phyloP scores from a whole-genome alignment of 2,329 filamentous ascomycete genomes.

The Claviceps capensis region DNA sequence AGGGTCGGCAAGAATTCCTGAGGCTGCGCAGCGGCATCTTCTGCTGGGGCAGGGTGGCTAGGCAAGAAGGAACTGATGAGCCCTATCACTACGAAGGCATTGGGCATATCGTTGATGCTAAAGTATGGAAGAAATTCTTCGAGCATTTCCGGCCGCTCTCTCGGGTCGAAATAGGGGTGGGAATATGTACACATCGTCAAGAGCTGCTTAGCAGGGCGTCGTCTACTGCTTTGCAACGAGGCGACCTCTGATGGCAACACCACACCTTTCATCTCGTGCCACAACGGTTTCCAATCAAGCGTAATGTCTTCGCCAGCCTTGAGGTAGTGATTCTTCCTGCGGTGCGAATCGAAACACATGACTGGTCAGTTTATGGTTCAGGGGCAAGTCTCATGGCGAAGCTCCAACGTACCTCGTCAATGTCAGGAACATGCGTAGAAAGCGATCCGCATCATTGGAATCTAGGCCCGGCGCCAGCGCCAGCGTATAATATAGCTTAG shows the following conservation, averaged over 20 bases:
- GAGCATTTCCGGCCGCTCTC: conserved; percentile 68
- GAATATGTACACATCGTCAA: conserved; percentile 84
- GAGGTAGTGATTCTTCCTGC: conserved; percentile 86
- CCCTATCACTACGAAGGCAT: conserved; percentile 85
- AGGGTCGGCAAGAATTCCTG: conserved; percentile 83
- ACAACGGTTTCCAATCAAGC: conserved; percentile 87
- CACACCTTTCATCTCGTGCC: conserved; percentile 82
- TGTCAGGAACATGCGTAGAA: conserved; percentile 91
- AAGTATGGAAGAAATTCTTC: conserved; percentile 77
- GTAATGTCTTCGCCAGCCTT: conserved; percentile 79
- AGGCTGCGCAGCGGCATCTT: conserved; percentile 64
- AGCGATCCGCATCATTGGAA: conserved; percentile 67
- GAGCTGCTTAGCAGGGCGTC: conserved; percentile 48
- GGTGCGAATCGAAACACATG: background rate
- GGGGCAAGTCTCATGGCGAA: background rate
- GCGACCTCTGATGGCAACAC: conserved; percentile 78
- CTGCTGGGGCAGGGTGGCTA: conserved; percentile 61
- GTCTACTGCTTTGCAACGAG: conserved; percentile 40
- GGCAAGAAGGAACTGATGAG: conserved; percentile 79
- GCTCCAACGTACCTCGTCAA: conserved; percentile 64
- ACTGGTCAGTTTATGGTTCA: conserved; percentile 1
- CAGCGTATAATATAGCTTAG: conserved; percentile 89
- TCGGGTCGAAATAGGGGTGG: conserved; percentile 84
- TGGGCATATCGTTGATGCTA: conserved; percentile 82
- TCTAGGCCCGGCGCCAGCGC: conserved; percentile 83